Base-by-base conservation (phyloP, 352 stramenopile genomes). In the Phytopythium oedochilum region DNA sequence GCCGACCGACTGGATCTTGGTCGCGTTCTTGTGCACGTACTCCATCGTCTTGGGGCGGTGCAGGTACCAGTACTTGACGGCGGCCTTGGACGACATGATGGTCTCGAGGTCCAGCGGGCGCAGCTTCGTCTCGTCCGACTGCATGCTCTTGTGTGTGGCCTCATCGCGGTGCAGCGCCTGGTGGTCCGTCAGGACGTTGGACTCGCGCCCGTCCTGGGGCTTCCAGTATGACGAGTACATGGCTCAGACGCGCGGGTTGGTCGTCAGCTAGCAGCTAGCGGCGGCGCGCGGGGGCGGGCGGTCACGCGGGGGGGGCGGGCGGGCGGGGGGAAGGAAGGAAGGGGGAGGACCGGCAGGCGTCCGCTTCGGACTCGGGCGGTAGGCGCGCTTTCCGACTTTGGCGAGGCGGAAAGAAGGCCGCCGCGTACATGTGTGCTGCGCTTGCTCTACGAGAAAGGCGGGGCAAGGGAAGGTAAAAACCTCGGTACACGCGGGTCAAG, bases 151-250 rank as follows among this genome's bases (percentile, higher is more conserved):
- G 70, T 94, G 84, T 58, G 82, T 89, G 25, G 67, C 75, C 23
- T 70, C 84, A 68, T 94, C 84, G 17, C 84, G 84, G 61, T 87
- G 80, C 47, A 94, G 74, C 35, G 84, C 84, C 53, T 94, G 76
- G 64, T 94, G 84, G 69, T 94, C 84, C 38, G 83, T 92, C 23
- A 85, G 68, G 22, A 92, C 63, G 35, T 71, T 77, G 18, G 81
- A 90, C 67, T 90, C 74, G 49, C 84, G 80, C 5, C 71, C 77
- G 51, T 88, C 75, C 49, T 78, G 78, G 50, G 84, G 82, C 55
- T 80, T 89, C 64, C 79, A 89, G 66, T 94, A 94, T 55, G 82
- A 92, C 61, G 84, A 94, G 70, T 94, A 94, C 84, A 94, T 94
- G 53, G 49, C 28, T 34, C 15, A 29, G 17, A 47, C 20, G 8